A percentile compares a stretch with the other conserved stretches of the same genome.
These are phyloP conservation scores for Nemania diffusa DNA, from an alignment of 2,329 filamentous ascomycete genomes.

Conservation along the genomic window DNA sequence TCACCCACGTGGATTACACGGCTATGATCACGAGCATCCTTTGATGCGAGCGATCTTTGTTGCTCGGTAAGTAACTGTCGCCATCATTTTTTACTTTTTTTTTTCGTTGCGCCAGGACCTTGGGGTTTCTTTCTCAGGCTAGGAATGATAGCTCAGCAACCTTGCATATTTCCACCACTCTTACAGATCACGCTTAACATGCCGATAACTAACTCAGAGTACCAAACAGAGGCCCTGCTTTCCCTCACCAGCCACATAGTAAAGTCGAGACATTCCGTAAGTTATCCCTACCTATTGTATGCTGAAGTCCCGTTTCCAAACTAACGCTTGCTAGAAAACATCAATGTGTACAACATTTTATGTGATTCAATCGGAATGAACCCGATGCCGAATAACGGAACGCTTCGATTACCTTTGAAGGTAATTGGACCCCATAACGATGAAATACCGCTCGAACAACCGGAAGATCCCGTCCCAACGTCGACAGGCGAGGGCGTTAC, in stretches of 20 bases:
- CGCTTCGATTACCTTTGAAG: conserved; percentile 76
- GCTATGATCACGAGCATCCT: conserved; percentile 94
- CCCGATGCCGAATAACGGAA: conserved; percentile 87
- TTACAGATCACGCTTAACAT: neutral
- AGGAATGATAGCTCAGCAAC: neutral
- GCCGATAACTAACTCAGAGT: neutral
- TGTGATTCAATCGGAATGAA: conserved; percentile 84
- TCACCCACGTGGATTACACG: conserved; percentile 85
- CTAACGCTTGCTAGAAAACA: conserved; percentile 75
- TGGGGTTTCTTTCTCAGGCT: neutral
- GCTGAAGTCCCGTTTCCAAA: conserved; percentile 6
- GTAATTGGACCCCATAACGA: conserved; percentile 70
- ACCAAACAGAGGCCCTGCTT: conserved; percentile 75
- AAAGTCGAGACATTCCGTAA: conserved; percentile 83
- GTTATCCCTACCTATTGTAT: conserved; percentile 50
- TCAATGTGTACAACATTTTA: conserved; percentile 92
- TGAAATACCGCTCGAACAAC: conserved; percentile 41
- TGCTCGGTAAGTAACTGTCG: conserved; percentile 61
- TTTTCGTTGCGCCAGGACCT: neutral
- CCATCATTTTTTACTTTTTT: neutral
- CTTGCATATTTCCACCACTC: neutral
- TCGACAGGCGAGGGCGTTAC: conserved; percentile 29
- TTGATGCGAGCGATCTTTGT: conserved; percentile 97
- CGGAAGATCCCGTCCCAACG: conserved; percentile 41
- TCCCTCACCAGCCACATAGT: conserved; percentile 85